Base-by-base conservation (phyloP, 2,329 filamentous ascomycete species). In the Fusarium redolens region DNA sequence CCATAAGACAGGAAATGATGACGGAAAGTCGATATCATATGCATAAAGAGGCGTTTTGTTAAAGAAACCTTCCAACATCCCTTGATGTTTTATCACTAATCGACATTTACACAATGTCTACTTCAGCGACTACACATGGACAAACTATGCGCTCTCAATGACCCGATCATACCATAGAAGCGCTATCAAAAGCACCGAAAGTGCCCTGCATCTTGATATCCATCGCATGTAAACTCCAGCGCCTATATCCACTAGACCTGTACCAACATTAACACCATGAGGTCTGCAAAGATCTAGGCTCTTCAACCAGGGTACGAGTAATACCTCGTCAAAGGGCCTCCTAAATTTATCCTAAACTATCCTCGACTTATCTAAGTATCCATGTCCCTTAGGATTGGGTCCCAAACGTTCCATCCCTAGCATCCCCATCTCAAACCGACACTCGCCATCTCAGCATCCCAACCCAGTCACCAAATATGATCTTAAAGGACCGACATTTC, bases 241-340 rank as follows among this genome's bases (percentile, higher is more conserved):
- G 17, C 17, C 30, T 25, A 35, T n/a, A 14, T 51, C 4, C 5
- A 7, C 30, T 35, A 11, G 17, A 50, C 17, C 8, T 51, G 25
- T 8, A 20, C n/a, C 8, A 35, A 14, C 15, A 18, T 25, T 25
- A 25, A 25, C 25, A 25, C 25, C 25, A 25, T 25, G 25, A 25
- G 25, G 25, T 28, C 28, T 28, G 28, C 7, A 28, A 28, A 28
- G 28, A 28, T 7, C 28, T 7, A 41, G 22, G 17, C n/a, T 8
- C 5, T 25, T 25, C 11, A 1, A 14, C 3, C 3, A n/a, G 3
- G 33, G 9, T 28, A 20, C 15, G 4, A 13, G n/a, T 1, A 17
- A 9, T 8, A 10, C 17, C 18, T 13, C 15, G 12, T 3, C 12
- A 28, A n/a, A 37, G 35, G 17, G 18, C 11, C 18, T 10, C 6